Conservation (phyloP, 2,329 filamentous ascomycete species). For the Fusarium sterilihyphosum region DNA sequence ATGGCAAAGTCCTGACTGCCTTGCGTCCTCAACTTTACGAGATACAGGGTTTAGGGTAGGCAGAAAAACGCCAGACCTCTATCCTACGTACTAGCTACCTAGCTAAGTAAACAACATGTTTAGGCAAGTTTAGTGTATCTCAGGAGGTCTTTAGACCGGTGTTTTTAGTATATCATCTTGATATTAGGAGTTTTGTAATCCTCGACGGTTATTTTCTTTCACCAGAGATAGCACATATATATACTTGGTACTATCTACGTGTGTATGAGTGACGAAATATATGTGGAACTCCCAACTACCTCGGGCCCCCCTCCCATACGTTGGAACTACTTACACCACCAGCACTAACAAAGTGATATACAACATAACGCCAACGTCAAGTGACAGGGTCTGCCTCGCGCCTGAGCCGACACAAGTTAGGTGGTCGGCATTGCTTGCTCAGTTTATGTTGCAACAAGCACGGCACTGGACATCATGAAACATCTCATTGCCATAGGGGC, state of each 20-base stretch:
- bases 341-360: neutral
- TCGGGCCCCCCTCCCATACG: neutral
- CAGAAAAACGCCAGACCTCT: neutral
- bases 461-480: slow-evolving; percentile 51
- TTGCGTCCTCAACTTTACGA: neutral
- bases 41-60: neutral
- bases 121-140: neutral
- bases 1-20: too few species aligned
- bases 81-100: too few species aligned
- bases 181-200: neutral
- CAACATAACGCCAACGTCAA: neutral
- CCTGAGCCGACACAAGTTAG: neutral
- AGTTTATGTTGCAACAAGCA: neutral
- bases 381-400: neutral
- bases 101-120: neutral
- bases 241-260: too few species aligned
- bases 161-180: neutral
- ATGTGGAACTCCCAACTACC: slow-evolving; percentile 19
- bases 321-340: neutral
- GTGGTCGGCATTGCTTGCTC: neutral
- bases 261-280: slow-evolving; percentile 12
- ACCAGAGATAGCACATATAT: neutral
- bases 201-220: neutral
- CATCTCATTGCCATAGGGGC: slow-evolving; percentile 73
- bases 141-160: neutral